Percentiles rank a stretch among this genome's conserved stretches.
Conservation (phyloP, 345 rosid species). For the Erucastrum elatum region DNA sequence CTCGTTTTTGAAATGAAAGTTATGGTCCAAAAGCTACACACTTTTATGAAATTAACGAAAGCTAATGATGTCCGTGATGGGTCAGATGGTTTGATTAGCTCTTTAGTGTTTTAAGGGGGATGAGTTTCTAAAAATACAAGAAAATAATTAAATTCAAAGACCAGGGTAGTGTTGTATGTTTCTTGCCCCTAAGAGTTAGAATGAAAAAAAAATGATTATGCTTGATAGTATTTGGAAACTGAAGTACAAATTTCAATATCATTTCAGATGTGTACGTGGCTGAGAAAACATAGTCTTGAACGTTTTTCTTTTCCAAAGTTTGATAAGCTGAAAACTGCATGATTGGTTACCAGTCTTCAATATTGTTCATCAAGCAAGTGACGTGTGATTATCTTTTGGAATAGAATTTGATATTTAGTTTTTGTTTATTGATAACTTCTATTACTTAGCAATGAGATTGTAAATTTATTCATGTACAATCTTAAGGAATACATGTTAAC, state of each 20-base stretch:
- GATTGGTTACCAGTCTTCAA: background rate
- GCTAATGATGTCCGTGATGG: slow-evolving; percentile 34
- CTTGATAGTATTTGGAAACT: background rate
- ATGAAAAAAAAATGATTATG: background rate
- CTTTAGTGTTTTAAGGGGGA: slow-evolving; percentile 5
- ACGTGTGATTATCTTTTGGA: background rate
- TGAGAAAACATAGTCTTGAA: background rate
- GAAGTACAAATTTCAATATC: background rate
- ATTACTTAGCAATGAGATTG: background rate
- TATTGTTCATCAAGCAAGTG: background rate
- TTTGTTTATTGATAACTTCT: background rate
- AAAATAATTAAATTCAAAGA: slow-evolving; percentile 6
- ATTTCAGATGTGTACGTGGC: background rate
- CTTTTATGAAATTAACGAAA: slow-evolving; percentile 39
- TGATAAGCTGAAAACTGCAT: background rate
- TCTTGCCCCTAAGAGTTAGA: background rate
- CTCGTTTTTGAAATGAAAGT: slow-evolving; percentile 24
- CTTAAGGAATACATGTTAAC: background rate
- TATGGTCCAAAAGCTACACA: slow-evolving; percentile 43
- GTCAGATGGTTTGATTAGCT: slow-evolving; percentile 34
- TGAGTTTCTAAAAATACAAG: slow-evolving; percentile 25
- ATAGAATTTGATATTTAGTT: background rate
- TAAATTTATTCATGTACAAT: background rate
- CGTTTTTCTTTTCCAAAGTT: background rate
- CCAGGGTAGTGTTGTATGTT: slow-evolving; percentile 20